These are phyloP conservation scores for Gossypium turneri DNA, from an alignment of 345 rosid genomes.

Conservation along the genomic window DNA sequence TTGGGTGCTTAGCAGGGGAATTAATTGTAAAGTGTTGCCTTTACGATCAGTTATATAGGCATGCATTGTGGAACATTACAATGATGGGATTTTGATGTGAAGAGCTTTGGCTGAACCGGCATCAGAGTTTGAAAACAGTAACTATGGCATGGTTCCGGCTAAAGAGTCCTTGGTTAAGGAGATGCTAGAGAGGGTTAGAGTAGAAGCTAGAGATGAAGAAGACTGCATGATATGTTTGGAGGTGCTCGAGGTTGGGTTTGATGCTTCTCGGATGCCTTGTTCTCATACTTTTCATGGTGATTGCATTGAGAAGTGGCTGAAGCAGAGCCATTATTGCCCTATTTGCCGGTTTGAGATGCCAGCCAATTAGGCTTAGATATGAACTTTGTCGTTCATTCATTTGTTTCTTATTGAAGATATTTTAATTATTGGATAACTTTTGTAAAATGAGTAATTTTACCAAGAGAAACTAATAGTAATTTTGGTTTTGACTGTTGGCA, in stretches of 20 bases:
- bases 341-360: slow-evolving; percentile 1
- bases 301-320: slow-evolving; percentile 2
- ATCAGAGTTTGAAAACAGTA: not conserved
- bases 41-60: not conserved
- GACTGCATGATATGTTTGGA: slow-evolving; percentile 11
- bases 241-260: not conserved
- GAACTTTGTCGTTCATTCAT: no score
- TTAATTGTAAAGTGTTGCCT: not conserved
- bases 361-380: not conserved
- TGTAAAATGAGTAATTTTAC: no score
- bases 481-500: no score
- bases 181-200: not conserved
- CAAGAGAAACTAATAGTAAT: no score
- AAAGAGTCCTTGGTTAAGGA: not conserved
- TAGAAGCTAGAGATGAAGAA: not conserved
- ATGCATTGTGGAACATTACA: not conserved
- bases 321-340: slow-evolving; percentile 10
- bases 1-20: not conserved
- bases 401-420: no score
- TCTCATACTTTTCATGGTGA: not conserved
- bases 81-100: not conserved
- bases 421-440: no score
- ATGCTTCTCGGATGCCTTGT: not conserved
- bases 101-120: not conserved
- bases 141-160: not conserved